These are phyloP conservation scores for Uncinocarpus reesii DNA, from an alignment of 2,329 filamentous ascomycete genomes.

Conservation along the genomic window DNA sequence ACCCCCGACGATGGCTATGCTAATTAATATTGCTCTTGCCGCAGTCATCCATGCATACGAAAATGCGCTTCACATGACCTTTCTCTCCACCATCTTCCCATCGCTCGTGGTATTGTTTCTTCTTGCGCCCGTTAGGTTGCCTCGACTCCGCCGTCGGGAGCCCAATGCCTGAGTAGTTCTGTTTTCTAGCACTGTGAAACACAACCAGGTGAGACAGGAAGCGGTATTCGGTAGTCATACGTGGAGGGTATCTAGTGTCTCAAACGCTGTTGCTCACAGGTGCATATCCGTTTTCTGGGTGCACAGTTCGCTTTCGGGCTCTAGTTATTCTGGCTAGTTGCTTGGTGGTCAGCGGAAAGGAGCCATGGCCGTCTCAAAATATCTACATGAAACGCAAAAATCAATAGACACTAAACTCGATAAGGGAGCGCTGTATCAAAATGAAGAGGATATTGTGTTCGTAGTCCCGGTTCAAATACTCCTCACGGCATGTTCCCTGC, in stretches of 20 bases:
- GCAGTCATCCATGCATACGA: conserved; percentile 32
- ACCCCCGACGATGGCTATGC: background rate
- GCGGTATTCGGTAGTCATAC: background rate
- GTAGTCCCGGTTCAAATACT: background rate
- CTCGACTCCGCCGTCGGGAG: conserved; percentile 15
- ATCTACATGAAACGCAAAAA: conserved; percentile 9
- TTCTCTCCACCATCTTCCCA: conserved; percentile 31
- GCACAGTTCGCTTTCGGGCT: background rate
- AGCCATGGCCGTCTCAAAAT: conserved; percentile 8
- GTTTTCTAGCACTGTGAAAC: background rate
- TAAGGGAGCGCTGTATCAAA: conserved; percentile 7
- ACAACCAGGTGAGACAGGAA: background rate
- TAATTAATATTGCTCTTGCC: conserved; percentile 9
- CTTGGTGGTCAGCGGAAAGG: background rate
- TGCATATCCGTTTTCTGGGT: background rate
- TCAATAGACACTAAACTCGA: conserved; percentile 5
- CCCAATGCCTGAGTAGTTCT: background rate
- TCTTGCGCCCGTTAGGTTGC: conserved; percentile 27
- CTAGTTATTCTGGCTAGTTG: background rate
- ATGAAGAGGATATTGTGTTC: background rate
- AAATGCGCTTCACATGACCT: conserved; percentile 29
- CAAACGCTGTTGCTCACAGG: background rate
- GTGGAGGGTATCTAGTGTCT: background rate
- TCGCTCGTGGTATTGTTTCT: conserved; percentile 27
- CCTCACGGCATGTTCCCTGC: background rate